phyloP scores from a whole-genome alignment of 2,329 filamentous ascomycete genomes.

The Paracamarosporium sp. region DNA sequence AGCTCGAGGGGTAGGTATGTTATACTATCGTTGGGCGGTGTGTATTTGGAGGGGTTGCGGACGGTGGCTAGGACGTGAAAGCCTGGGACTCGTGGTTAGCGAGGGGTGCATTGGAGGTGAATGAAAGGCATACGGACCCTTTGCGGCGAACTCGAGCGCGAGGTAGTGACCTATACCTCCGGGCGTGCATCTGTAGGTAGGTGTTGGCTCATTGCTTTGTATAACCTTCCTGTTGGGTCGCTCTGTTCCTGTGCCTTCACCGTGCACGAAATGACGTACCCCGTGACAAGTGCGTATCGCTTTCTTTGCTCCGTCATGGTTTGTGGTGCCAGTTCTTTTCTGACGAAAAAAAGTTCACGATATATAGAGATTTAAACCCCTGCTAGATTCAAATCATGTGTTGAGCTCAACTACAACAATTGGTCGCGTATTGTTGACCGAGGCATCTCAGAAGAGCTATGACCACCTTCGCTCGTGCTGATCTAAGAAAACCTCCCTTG shows the following conservation, averaged over 20 bases:
- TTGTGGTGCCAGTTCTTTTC: background rate
- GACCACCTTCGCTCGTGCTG: slow-evolving; percentile 1
- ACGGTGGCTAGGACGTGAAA: slow-evolving; percentile 66
- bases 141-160: slow-evolving; percentile 62
- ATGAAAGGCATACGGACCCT: slow-evolving; percentile 32
- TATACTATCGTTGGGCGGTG: slow-evolving; percentile 58
- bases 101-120: background rate
- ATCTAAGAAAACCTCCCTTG: too few species aligned
- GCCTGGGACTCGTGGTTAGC: slow-evolving; percentile 40
- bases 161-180: slow-evolving; percentile 67
- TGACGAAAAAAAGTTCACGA: too few species aligned
- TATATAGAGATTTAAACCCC: too few species aligned
- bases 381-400: too few species aligned
- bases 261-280: slow-evolving; percentile 33
- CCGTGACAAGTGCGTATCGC: slow-evolving; percentile 47
- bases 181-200: slow-evolving; percentile 52
- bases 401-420: background rate
- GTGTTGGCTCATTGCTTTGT: slow-evolving; percentile 18
- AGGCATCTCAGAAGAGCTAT: slow-evolving; percentile 1
- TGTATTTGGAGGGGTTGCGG: slow-evolving; percentile 57
- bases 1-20: slow-evolving; percentile 63
- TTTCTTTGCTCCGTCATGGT: slow-evolving; percentile 14
- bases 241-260: too few species aligned
- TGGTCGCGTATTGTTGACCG: background rate
- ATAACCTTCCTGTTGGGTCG: background rate